Percentiles rank a stretch among this genome's conserved stretches.
Evolutionary conservation across 2,329 filamentous ascomycete species (phyloP).

Genomic region (Penicillium sp.): DNA sequence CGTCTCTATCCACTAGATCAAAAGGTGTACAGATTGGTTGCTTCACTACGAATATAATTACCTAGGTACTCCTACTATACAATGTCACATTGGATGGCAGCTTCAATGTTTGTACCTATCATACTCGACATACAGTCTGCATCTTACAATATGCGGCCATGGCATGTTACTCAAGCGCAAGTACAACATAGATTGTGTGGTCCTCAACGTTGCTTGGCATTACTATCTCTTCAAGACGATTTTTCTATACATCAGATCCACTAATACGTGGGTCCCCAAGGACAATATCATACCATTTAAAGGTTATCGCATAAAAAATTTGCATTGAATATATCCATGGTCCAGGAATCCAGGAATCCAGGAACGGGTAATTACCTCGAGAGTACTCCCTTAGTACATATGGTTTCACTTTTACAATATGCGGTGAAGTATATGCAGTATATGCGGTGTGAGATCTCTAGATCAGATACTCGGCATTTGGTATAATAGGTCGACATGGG

Average conservation of each 20-base stretch:
- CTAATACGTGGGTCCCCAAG: background rate
- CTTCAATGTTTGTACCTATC: background rate
- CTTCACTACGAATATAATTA: background rate
- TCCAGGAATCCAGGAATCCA: background rate
- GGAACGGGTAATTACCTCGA: background rate
- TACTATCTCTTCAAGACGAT: background rate
- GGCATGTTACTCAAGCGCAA: background rate
- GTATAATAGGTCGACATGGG: background rate
- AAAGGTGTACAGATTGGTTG: background rate
- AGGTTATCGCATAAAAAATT: background rate
- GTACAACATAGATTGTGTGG: background rate
- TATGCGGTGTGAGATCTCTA: background rate
- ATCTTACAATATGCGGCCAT: background rate
- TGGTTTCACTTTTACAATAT: background rate
- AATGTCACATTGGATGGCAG: background rate
- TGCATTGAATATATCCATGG: background rate
- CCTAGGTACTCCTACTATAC: background rate
- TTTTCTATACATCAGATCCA: background rate
- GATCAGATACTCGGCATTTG: constrained; percentile 3
- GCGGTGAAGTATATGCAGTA: background rate
- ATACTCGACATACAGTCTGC: background rate
- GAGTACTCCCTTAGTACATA: background rate
- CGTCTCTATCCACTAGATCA: background rate
- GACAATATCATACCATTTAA: background rate
- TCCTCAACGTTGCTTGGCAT: background rate